Base-by-base conservation (phyloP, 768 basidiomycete genomes). In the Termitomyces sp. region DNA sequence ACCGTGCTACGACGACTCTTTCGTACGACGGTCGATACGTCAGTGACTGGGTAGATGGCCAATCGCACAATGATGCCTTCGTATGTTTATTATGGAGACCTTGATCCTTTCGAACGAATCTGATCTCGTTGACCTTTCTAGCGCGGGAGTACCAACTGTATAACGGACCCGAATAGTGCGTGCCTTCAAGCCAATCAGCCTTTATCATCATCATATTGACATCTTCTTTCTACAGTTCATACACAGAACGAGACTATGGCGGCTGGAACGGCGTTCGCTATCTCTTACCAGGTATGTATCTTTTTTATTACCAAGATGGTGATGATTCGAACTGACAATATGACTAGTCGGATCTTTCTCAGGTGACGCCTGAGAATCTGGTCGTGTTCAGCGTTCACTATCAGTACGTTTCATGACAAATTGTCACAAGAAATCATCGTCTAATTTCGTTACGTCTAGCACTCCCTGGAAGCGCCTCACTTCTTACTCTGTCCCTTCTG, bases 251-350 rank as follows among this genome's bases (percentile, higher is more conserved):
- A 80, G 58, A 71, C 78, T 7, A 79, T 73, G 71, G 81, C 82
- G 48, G 81, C 84, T 50, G 84, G 84, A 2, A 82, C 82, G 39
- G 83, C 80, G 7, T 83, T 85, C 60, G 83, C 82, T 16, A 85
- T 85, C 59, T 77, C 83, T 18, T 85, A 85, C 65, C 67, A 76
- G 54, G 82, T 82, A 50, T 24, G 70, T 60, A 20, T 24, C 1
- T 8, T 24, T n/a, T 38, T 24, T 11, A 46, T 44, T 7, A 3
- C 18, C 12, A 51, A 24, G 4, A 3, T 20, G 35, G 50, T 55
- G 56, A 58, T 48, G 39, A 24, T 35, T 28, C 16, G 20, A 28
- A 33, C 52, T 59, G 28, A 28, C 52, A 28, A 33, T 49, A 33
- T 7, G n/a, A 64, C 52, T 44, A 82, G 81, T 82, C 82, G 9